Evolutionary conservation across 148 eudicot genomes (phyloP).

Genomic region (Oxyria digyna): DNA sequence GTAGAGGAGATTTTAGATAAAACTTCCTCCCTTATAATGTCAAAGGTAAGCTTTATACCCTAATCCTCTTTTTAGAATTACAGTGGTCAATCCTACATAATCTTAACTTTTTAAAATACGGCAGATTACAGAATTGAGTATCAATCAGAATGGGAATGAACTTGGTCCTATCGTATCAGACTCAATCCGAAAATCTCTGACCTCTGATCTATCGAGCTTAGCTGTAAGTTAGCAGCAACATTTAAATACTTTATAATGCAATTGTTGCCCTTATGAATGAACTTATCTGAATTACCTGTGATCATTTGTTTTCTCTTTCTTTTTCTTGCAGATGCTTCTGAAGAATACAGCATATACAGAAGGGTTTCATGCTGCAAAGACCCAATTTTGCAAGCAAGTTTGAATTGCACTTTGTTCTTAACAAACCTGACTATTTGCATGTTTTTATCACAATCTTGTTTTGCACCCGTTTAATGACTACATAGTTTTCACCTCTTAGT

Average conservation of each 20-base stretch:
- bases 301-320: not conserved
- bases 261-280: not conserved
- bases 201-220: constrained; percentile 1
- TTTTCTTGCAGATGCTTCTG: not conserved
- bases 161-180: not conserved
- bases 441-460: not conserved
- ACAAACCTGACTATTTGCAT: not conserved
- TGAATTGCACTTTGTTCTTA: not conserved
- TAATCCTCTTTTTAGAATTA: not conserved
- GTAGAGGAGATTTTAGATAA: constrained; percentile 3
- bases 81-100: not conserved
- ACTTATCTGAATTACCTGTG: not conserved
- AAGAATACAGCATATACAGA: constrained; percentile 5
- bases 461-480: not conserved
- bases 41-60: not conserved
- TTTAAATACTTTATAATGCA: not conserved
- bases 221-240: not conserved
- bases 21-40: constrained; percentile 1
- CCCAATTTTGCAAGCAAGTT: not conserved
- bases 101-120: not conserved
- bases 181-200: not conserved
- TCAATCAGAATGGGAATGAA: not conserved
- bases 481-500: not conserved
- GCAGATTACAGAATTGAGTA: not conserved
- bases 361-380: constrained; percentile 2